Base-by-base conservation (phyloP, 768 basidiomycete genomes). In the Mycena albidolilacea region DNA sequence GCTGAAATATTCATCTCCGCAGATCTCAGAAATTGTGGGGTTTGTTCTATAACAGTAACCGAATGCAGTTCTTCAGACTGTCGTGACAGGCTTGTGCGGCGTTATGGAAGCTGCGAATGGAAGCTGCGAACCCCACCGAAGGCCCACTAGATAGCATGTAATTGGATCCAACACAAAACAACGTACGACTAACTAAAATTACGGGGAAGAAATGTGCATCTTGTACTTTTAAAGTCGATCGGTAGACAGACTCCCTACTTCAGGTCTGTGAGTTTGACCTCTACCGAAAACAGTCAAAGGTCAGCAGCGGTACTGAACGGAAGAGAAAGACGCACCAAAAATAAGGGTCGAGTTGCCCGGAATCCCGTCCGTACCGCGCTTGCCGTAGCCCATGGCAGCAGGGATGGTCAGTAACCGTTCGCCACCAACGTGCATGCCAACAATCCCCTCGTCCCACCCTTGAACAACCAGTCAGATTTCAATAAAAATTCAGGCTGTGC, bases 401-500 rank as follows among this genome's bases (percentile, higher is more conserved):
- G 95, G 95, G 61, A 97, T 87, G 54, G 87, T 91, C 75, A 99
- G 85, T 69, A 91, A 84, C 63, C 97, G 90, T 83, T 98, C 97
- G 37, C 97, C 97, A 50, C 91, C 93, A 50, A 93, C 90, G 77
- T 95, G 92, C 97, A 99, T 98, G 43, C 97, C 97, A 39, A 86
- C 91, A 68, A 98, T 87, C 50, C 97, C 97, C 78, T 95, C 86
- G 77, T 98, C 97, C 97, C 97, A 98, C 58, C 94, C 91, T 93
- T 69, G 35, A 14, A 59, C 21, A n/a, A 30, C 48, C n/a, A 39
- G 50, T 75, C 43, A 75, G 55, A 64, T 17, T n/a, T 54, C 8
- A 21, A 30, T 11, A 39, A 68, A 23, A 41, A 46, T 15, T 39
- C 35, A n/a, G 15, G 65, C 21, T 50, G 54, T 59, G 50, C 55